These are phyloP conservation scores for Citrus maxima DNA, from an alignment of 345 rosid genomes.

Conservation along the genomic window DNA sequence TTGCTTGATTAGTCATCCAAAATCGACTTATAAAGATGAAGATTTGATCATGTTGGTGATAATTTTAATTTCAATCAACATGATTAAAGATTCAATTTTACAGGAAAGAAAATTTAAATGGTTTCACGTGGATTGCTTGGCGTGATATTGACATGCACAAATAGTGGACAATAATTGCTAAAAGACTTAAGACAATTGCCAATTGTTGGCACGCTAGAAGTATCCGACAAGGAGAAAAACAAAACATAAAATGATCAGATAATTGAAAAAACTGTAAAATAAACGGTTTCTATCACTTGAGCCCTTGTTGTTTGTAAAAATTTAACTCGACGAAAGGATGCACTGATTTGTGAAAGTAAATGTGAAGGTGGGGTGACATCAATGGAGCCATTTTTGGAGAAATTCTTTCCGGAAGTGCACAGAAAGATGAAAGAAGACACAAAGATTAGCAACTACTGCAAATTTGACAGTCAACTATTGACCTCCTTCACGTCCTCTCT, in stretches of 20 bases:
- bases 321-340: not conserved
- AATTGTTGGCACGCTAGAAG: not conserved
- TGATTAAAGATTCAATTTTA: too few species aligned
- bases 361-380: slow-evolving; percentile 74
- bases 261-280: too few species aligned
- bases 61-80: too few species aligned
- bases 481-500: slow-evolving; percentile 83
- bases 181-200: not conserved
- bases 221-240: not conserved
- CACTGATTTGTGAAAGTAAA: not conserved
- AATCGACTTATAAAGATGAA: too few species aligned
- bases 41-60: too few species aligned
- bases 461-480: slow-evolving; percentile 62
- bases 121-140: not conserved
- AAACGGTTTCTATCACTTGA: too few species aligned
- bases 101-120: too few species aligned
- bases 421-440: slow-evolving; percentile 46
- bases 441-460: slow-evolving; percentile 61
- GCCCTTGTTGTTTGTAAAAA: too few species aligned
- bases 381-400: slow-evolving; percentile 63
- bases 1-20: too few species aligned
- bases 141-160: not conserved
- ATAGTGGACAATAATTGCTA: not conserved
- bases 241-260: not conserved
- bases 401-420: slow-evolving; percentile 56